These are phyloP conservation scores for Diplotaxis tenuifolia DNA, from an alignment of 345 rosid genomes.

Conservation along the genomic window DNA sequence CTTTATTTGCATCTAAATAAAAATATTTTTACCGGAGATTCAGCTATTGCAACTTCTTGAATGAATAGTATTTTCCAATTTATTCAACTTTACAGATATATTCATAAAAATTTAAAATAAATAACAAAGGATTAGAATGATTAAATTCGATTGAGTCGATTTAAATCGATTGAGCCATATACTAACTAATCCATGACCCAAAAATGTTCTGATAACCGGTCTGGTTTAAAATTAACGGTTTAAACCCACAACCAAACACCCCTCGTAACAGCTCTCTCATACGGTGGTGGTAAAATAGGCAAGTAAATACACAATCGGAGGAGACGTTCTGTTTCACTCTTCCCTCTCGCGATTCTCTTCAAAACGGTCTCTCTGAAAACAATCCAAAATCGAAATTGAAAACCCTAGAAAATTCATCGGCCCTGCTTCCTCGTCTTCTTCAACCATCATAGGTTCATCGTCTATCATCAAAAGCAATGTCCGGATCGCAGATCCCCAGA, in stretches of 20 bases:
- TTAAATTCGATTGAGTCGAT: too few relatives aligned
- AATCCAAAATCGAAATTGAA: conserved; percentile 2
- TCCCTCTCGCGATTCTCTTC: conserved; percentile 12
- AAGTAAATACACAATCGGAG: not conserved
- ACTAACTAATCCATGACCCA: not conserved
- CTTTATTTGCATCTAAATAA: too few relatives aligned
- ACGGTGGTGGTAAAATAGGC: not conserved
- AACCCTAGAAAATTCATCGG: conserved; percentile 33
- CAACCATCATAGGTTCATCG: not conserved
- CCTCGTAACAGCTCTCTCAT: not conserved
- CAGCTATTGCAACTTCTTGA: not conserved
- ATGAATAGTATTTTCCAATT: not conserved
- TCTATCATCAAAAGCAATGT: conserved; percentile 14
- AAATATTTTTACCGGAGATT: too few relatives aligned
- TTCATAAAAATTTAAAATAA: too few relatives aligned
- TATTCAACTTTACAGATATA: too few relatives aligned
- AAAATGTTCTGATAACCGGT: not conserved
- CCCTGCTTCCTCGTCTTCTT: not conserved
- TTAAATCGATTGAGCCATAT: not conserved
- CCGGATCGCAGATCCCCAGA: conserved; percentile 24
- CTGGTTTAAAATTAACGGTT: not conserved
- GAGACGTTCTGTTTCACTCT: conserved; percentile 11
- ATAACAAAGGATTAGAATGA: too few relatives aligned
- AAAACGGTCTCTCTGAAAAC: conserved; percentile 2
- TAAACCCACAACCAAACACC: conserved; percentile 21